These are phyloP conservation scores for Talaromyces sp. DNA, from an alignment of 2,329 filamentous ascomycete genomes.

Conservation along the genomic window DNA sequence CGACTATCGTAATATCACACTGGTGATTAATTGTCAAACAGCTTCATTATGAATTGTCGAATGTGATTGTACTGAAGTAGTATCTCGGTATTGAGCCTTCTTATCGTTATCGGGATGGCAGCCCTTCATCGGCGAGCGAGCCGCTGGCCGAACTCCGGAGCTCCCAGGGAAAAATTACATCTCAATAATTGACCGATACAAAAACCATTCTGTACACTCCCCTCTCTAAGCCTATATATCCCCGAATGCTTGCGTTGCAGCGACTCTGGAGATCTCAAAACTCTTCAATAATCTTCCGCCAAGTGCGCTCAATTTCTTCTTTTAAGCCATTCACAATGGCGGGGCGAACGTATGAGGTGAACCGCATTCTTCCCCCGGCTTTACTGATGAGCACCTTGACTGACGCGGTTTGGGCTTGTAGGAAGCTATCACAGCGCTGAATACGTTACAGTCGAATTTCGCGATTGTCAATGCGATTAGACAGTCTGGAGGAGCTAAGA, in stretches of 20 bases:
- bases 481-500: constrained; percentile 68
- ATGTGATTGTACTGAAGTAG: not conserved
- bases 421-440: constrained; percentile 68
- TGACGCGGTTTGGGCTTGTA: constrained; percentile 26
- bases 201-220: not conserved
- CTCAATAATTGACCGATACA: not conserved
- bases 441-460: constrained; percentile 74
- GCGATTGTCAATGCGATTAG: constrained; percentile 70
- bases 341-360: constrained; percentile 36
- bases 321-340: constrained; percentile 30
- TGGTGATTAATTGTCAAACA: too few relatives aligned
- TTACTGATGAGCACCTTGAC: constrained; percentile 15
- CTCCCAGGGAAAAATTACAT: not conserved
- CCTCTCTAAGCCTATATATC: not conserved
- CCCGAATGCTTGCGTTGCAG: not conserved
- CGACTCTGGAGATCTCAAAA: constrained; percentile 20
- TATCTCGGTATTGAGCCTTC: not conserved
- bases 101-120: not conserved
- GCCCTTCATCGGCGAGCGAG: constrained; percentile 2
- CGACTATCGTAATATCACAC: not conserved
- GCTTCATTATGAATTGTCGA: not conserved
- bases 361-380: constrained; percentile 5
- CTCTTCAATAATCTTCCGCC: constrained; percentile 17
- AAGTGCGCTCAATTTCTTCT: constrained; percentile 28
- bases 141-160: constrained; percentile 1